phyloP scores from a whole-genome alignment of 352 stramenopile genomes.

The Aphanomyces cochlioides region DNA sequence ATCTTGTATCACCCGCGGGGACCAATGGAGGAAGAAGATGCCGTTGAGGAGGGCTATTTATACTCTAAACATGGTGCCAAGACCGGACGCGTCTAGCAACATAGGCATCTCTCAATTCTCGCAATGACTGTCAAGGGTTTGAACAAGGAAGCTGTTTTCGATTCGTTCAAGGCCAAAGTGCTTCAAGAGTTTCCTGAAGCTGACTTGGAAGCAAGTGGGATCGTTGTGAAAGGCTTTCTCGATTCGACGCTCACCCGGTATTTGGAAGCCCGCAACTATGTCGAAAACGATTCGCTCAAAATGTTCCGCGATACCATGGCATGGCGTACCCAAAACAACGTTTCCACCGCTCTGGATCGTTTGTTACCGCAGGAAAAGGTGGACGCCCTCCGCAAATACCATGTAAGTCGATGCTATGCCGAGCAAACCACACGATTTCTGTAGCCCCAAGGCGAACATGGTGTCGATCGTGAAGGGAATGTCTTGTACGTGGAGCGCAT shows the following conservation, averaged over 20 bases:
- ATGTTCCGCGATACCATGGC: conserved; percentile 8
- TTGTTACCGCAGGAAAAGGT: conserved; percentile 11
- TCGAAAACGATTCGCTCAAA: conserved; percentile 20
- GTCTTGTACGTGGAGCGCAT: conserved; percentile 21
- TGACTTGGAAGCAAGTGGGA: neutral
- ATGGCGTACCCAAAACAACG: conserved; percentile 22
- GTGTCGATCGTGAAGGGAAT: conserved; percentile 28
- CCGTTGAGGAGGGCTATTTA: neutral
- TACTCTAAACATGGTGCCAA: neutral
- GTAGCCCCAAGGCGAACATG: conserved; percentile 27
- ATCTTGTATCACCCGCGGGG: neutral
- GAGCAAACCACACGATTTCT: neutral
- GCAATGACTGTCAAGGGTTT: conserved; percentile 4
- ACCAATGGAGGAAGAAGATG: neutral
- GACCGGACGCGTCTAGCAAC: neutral
- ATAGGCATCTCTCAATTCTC: neutral
- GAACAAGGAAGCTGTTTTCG: conserved; percentile 8
- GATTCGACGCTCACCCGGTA: conserved; percentile 21
- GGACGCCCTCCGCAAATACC: conserved; percentile 12
- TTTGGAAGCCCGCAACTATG: conserved; percentile 7
- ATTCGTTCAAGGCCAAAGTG: conserved; percentile 11
- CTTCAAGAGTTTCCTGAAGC: conserved; percentile 5
- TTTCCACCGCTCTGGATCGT: conserved; percentile 5
- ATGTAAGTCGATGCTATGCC: conserved; percentile 6
- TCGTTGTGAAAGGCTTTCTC: conserved; percentile 14